Evolutionary conservation across 2,329 filamentous ascomycete species (phyloP).

Genomic region (Atkinsonella texensis): DNA sequence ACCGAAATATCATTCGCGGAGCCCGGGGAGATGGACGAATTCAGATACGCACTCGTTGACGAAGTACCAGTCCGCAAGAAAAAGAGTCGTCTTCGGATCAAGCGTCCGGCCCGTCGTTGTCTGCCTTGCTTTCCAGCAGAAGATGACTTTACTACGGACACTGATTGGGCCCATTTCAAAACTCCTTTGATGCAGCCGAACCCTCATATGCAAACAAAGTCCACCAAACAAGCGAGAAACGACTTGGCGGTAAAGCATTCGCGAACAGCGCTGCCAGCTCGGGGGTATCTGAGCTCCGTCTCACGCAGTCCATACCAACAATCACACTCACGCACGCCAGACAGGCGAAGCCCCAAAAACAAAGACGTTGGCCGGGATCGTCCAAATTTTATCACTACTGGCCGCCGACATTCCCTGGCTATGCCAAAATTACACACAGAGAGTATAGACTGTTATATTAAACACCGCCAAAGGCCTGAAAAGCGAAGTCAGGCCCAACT

Average conservation of each 20-base stretch:
- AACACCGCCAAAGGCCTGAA: neutral
- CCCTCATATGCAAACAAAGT: neutral
- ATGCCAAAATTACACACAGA: slow-evolving; percentile 3
- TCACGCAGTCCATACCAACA: slow-evolving; percentile 5
- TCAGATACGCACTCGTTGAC: slow-evolving; percentile 22
- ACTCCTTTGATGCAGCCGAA: slow-evolving; percentile 4
- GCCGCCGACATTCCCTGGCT: slow-evolving; percentile 6
- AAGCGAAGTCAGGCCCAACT: neutral
- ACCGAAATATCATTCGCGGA: slow-evolving; percentile 21
- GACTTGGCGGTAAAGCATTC: neutral
- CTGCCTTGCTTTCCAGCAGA: slow-evolving; percentile 18
- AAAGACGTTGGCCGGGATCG: neutral
- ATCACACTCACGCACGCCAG: neutral
- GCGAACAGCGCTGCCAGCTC: neutral
- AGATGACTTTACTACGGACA: slow-evolving; percentile 13
- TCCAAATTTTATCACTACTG: slow-evolving; percentile 8
- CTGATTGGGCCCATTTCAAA: slow-evolving; percentile 14
- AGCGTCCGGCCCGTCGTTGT: slow-evolving; percentile 13
- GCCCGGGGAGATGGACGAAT: slow-evolving; percentile 18
- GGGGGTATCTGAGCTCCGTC: neutral
- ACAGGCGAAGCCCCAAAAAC: neutral
- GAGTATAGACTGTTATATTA: neutral
- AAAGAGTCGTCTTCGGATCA: slow-evolving; percentile 8
- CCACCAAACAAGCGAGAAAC: neutral
- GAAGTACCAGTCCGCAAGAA: slow-evolving; percentile 14